Percentiles rank a stretch among this genome's conserved stretches.
phyloP scores from a whole-genome alignment of 2,329 filamentous ascomycete species.

The Verticillium tricorpus region DNA sequence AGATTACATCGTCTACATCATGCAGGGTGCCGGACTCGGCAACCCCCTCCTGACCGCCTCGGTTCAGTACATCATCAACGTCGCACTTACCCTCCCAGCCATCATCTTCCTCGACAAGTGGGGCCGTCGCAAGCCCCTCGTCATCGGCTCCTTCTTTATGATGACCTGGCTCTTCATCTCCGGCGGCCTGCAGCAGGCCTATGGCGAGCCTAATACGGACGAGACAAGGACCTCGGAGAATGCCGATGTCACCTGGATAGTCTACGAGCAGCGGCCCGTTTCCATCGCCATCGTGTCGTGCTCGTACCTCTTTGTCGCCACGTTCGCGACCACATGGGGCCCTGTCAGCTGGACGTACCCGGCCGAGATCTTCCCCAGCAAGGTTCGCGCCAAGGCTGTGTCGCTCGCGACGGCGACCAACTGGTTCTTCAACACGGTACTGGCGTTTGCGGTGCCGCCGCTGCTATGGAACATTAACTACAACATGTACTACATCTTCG shows the following conservation, averaged over 20 bases:
- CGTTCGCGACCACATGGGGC: conserved; percentile 38
- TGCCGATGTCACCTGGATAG: conserved; percentile 52
- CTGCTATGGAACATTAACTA: conserved; percentile 52
- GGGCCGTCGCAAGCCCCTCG: conserved; percentile 52
- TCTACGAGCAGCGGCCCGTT: conserved; percentile 43
- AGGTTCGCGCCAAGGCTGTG: conserved; percentile 39
- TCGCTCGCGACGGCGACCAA: conserved; percentile 34
- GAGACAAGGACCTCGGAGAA: conserved; percentile 32
- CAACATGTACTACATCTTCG: conserved; percentile 72
- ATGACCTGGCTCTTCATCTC: conserved; percentile 59
- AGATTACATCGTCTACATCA: conserved; percentile 57
- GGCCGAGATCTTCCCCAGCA: conserved; percentile 39
- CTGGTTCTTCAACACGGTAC: conserved; percentile 46
- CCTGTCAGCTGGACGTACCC: conserved; percentile 45
- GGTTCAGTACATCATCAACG: conserved; percentile 62
- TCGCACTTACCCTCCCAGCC: conserved; percentile 53
- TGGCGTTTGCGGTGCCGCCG: conserved; percentile 49
- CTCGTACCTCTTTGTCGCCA: conserved; percentile 60
- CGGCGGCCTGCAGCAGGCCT: conserved; percentile 56
- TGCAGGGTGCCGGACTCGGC: conserved; percentile 52
- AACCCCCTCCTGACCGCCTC: conserved; percentile 54
- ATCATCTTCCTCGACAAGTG: conserved; percentile 56
- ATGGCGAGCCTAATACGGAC: conserved; percentile 45
- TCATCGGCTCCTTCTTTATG: conserved; percentile 53
- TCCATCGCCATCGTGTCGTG: conserved; percentile 63